Evolutionary conservation across 352 stramenopile genomes (phyloP).

Genomic region (Globisporangium alternatum): DNA sequence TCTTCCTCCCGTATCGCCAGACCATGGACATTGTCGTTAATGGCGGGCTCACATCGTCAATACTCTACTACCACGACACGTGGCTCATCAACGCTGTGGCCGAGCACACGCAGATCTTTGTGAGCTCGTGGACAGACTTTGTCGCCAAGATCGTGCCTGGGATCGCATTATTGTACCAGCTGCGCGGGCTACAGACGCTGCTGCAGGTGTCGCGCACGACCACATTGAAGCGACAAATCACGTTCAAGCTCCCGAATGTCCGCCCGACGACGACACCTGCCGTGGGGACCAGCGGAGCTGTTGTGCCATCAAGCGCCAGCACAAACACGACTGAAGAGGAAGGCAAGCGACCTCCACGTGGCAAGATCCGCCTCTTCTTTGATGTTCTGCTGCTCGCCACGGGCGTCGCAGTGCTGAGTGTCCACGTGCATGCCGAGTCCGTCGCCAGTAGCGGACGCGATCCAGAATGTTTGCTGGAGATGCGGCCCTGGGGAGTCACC

Average conservation of each 20-base stretch:
- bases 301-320: not conserved
- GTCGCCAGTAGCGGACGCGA: not conserved
- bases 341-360: not conserved
- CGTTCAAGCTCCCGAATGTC: constrained; percentile 8
- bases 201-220: constrained; percentile 5
- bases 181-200: constrained; percentile 11
- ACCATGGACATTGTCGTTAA: not conserved
- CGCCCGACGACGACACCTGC: not conserved
- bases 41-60: not conserved
- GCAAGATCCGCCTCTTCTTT: constrained; percentile 12
- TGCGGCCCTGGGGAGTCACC: constrained; percentile 1
- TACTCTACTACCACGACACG: constrained; percentile 15
- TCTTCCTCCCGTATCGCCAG: constrained; percentile 10
- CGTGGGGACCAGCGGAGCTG: not conserved
- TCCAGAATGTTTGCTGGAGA: constrained; percentile 11
- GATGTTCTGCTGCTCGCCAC: constrained; percentile 4
- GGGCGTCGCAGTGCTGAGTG: constrained; percentile 4
- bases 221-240: constrained; percentile 5
- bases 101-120: constrained; percentile 17
- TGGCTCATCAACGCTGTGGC: constrained; percentile 6
- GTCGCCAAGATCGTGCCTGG: constrained; percentile 16
- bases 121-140: constrained; percentile 16
- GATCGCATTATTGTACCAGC: constrained; percentile 11
- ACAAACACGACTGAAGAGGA: not conserved
- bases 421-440: constrained; percentile 1